Evolutionary conservation across 371 early-diverging fungal genomes (phyloP), one percentile per base, ranked within the genome.

Genomic region (Mortierella sp.): DNA sequence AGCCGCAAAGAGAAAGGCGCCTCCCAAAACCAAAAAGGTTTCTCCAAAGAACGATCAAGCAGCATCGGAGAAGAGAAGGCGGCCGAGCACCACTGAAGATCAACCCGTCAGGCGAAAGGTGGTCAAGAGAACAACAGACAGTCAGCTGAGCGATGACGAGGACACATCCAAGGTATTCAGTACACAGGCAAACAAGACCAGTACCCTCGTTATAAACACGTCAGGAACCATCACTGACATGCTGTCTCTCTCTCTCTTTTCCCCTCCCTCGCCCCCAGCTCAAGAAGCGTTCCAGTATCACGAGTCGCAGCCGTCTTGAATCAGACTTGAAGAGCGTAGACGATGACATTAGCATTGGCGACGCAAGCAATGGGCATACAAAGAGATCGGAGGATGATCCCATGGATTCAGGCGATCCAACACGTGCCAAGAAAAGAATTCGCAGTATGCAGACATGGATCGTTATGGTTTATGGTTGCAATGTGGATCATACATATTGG

Each of bases 351-450:
- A 60, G 41, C 23, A 30, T 28, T 12, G 48, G 48, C 10, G 71
- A 71, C 27, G 50, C 56, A 10, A 53, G 31, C 39, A 63, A 65
- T 38, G 64, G 64, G 10, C 61, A 69, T 52, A 58, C 66, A 21
- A 58, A 50, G 57, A 65, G 56, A 51, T 78, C 78, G 50, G 78
- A 78, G 19, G 78, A 78, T 0, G 78, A 78, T 21, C 57, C 57
- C 26, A 64, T 58, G 0, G 78, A 78, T 30, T 65, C 71, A 46
- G 69, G 68, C 9, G 78, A 76, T 26, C 34, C 34, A 7, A 41
- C 43, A 13, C 78, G 70, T 0, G 63, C 67, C 34, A 76, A 76
- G 52, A 76, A 76, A 48, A 76, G 51, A 45, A 58, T 65, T 46
- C 70, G 70, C 23, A 76, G 74, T 73, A 73, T 14, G 74, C n/a